Evolutionary conservation across 1,284 basidiomycete species (phyloP).

Genomic region (Ustilago cynodontis): DNA sequence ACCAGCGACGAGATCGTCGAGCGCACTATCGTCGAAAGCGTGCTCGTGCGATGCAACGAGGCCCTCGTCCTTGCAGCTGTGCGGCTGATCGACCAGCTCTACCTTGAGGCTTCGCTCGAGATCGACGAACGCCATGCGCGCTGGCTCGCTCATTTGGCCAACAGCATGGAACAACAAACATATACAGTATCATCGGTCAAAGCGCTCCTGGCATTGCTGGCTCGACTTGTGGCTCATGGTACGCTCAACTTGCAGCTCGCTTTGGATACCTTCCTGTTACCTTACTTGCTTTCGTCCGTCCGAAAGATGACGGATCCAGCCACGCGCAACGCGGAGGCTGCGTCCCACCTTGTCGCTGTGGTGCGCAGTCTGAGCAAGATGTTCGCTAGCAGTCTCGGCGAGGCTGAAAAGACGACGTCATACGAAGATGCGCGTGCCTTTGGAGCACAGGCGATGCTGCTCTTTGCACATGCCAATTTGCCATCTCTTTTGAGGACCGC

Average conservation of each 20-base stretch:
- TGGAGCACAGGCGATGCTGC: slow-evolving; percentile 35
- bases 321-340: slow-evolving; percentile 20
- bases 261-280: slow-evolving; percentile 40
- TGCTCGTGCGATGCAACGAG: slow-evolving; percentile 15
- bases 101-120: slow-evolving; percentile 51
- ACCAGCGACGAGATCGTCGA: slow-evolving; percentile 48
- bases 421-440: slow-evolving; percentile 36
- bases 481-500: slow-evolving; percentile 20
- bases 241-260: slow-evolving; percentile 48
- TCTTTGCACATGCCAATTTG: slow-evolving; percentile 38
- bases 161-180: slow-evolving; percentile 23
- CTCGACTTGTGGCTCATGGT: slow-evolving; percentile 34
- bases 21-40: slow-evolving; percentile 39
- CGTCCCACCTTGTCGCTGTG: slow-evolving; percentile 17
- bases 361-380: slow-evolving; percentile 24
- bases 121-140: slow-evolving; percentile 51
- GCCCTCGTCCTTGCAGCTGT: slow-evolving; percentile 28
- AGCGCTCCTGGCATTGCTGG: slow-evolving; percentile 26
- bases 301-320: slow-evolving; percentile 41
- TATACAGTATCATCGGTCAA: slow-evolving; percentile 10
- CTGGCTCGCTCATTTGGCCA: slow-evolving; percentile 38
- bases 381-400: slow-evolving; percentile 31
- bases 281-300: slow-evolving; percentile 21
- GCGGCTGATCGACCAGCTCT: slow-evolving; percentile 46
- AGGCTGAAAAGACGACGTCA: not conserved